These are phyloP conservation scores for Oryza rufipogon DNA, from an alignment of 176 grass and related monocot species.

Conservation along the genomic window DNA sequence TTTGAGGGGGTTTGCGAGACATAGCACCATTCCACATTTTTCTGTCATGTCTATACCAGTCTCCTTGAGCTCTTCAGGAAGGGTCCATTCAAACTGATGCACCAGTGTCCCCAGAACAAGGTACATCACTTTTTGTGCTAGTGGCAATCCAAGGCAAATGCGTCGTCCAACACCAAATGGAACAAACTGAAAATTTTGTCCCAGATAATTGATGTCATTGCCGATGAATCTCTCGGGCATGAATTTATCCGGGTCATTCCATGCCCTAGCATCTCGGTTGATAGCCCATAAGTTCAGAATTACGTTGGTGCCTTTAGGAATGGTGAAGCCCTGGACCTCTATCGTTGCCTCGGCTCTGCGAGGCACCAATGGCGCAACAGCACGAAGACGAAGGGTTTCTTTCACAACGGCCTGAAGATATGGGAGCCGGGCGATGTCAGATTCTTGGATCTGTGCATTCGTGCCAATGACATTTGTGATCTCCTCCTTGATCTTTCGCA, in stretches of 20 bases:
- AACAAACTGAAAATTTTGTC: conserved; percentile 33
- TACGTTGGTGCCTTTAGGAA: conserved; percentile 31
- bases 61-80: conserved; percentile 3
- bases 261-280: conserved; percentile 11
- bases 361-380: conserved; percentile 13
- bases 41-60: conserved; percentile 38
- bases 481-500: conserved; percentile 34
- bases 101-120: conserved; percentile 43
- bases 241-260: conserved; percentile 43
- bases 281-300: conserved; percentile 55
- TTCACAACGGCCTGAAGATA: conserved; percentile 48
- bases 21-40: conserved; percentile 34
- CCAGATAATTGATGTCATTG: conserved; percentile 18
- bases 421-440: conserved; percentile 30
- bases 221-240: conserved; percentile 49
- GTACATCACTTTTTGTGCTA: conserved; percentile 32
- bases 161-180: conserved; percentile 50
- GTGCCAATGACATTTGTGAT: conserved; percentile 5
- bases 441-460: conserved; percentile 37
- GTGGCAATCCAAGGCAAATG: conserved; percentile 41
- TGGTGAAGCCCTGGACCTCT: conserved; percentile 29
- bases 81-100: conserved; percentile 27
- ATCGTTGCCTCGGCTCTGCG: conserved; percentile 2
- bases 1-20: conserved; percentile 14
- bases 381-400: conserved; percentile 44